A percentile compares a stretch with the other conserved stretches of the same genome.
Conservation (phyloP, 176 grass and related monocot genomes). For the Musa beccarii region DNA sequence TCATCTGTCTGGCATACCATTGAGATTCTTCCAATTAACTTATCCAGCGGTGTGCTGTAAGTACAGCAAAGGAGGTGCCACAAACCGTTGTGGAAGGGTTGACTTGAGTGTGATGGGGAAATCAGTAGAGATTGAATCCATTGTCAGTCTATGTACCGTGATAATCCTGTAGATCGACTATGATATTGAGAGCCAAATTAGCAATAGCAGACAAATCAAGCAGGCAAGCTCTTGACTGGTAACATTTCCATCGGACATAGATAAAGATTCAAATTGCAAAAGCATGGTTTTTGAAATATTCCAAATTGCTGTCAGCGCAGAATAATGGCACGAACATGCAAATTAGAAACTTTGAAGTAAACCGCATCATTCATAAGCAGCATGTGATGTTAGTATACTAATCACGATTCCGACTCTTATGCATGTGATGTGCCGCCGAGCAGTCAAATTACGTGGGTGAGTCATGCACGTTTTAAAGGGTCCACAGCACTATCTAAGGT, state of each 20-base stretch:
- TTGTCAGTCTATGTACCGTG: too few species aligned
- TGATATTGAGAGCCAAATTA: too few species aligned
- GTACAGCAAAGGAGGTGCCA: not conserved
- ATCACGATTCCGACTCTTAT: not conserved
- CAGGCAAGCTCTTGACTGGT: too few species aligned
- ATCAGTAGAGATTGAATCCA: too few species aligned
- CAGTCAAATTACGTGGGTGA: too few species aligned
- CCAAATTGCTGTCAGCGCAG: not conserved
- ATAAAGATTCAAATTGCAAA: not conserved
- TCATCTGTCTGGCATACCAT: not conserved
- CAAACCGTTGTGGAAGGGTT: not conserved
- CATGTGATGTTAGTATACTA: not conserved
- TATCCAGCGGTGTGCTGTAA: not conserved
- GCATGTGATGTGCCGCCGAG: too few species aligned
- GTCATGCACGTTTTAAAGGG: too few species aligned
- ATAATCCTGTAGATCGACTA: too few species aligned
- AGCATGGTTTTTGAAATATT: not conserved
- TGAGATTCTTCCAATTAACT: not conserved
- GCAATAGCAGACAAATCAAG: too few species aligned
- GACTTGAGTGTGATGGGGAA: not conserved
- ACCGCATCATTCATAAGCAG: not conserved
- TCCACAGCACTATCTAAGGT: too few species aligned
- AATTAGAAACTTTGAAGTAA: not conserved
- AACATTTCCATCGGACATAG: too few species aligned
- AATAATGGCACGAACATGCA: not conserved